Conservation (phyloP, 2,329 filamentous ascomycete species). For the Diaporthe helianthi region DNA sequence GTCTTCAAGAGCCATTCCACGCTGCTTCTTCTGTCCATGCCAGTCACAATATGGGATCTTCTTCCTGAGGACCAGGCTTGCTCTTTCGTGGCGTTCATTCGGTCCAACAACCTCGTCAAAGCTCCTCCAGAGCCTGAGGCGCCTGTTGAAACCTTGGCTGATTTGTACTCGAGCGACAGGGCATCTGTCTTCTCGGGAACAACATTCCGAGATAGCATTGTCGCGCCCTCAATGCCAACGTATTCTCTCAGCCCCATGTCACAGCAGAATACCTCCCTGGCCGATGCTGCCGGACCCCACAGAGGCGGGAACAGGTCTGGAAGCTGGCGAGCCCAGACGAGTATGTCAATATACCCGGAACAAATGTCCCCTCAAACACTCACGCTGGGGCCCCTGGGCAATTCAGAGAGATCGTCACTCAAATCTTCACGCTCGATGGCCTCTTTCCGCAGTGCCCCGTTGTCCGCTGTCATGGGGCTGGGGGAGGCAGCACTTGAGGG, state of each 20-base stretch:
- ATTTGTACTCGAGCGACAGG: constrained; percentile 35
- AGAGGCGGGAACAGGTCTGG: constrained; percentile 8
- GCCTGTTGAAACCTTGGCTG: not conserved
- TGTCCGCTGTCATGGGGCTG: constrained; percentile 30
- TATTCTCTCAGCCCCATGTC: constrained; percentile 22
- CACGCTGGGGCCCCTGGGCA: constrained; percentile 5
- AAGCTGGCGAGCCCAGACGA: constrained; percentile 8
- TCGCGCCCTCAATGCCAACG: constrained; percentile 35
- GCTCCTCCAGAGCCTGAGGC: constrained; percentile 39
- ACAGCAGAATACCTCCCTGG: not conserved
- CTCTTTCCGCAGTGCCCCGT: not conserved
- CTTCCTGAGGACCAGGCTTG: constrained; percentile 64
- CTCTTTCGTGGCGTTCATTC: constrained; percentile 65
- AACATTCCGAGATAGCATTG: constrained; percentile 39
- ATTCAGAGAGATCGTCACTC: constrained; percentile 21
- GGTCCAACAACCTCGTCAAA: constrained; percentile 61
- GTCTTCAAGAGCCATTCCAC: constrained; percentile 69
- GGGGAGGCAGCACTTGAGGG: constrained; percentile 37
- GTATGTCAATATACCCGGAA: constrained; percentile 7
- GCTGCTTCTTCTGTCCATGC: constrained; percentile 63
- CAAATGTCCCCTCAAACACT: not conserved
- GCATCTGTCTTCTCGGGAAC: constrained; percentile 43
- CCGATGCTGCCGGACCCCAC: not conserved
- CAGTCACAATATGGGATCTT: constrained; percentile 66
- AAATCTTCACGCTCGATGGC: constrained; percentile 12